A percentile compares a stretch with the other conserved stretches of the same genome.
These are phyloP conservation scores for Cyberlindnera maritima DNA, from an alignment of 805 yeast genomes.

Conservation along the genomic window DNA sequence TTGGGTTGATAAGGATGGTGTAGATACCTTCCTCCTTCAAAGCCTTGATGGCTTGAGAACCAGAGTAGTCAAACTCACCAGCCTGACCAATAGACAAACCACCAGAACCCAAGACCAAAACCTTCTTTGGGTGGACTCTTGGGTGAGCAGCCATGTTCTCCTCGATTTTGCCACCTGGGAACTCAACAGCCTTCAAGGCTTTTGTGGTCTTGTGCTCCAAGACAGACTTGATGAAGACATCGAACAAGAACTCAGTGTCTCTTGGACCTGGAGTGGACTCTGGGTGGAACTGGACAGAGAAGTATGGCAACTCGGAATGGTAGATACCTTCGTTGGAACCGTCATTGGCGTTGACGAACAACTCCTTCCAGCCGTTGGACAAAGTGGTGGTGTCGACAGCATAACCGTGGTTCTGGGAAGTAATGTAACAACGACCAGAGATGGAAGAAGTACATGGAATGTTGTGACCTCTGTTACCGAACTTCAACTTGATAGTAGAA, in stretches of 20 bases:
- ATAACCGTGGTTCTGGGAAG: conserved; percentile 98
- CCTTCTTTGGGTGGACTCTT: conserved; percentile 82
- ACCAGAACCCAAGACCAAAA: conserved; percentile 93
- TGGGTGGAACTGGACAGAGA: conserved; percentile 99
- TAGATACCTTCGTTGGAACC: conserved; percentile 98
- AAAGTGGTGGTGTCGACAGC: conserved; percentile 88
- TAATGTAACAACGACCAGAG: conserved; percentile 95
- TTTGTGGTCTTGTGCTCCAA: conserved; percentile 53
- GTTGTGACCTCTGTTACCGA: conserved; percentile 99
- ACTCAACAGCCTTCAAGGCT: conserved; percentile 65
- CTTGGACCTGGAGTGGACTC: conserved; percentile 99
- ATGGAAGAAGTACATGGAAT: conserved; percentile 89
- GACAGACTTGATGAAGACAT: conserved; percentile 84
- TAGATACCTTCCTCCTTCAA: conserved; percentile 96
- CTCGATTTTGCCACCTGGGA: conserved; percentile 84
- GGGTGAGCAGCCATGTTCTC: conserved; percentile 79
- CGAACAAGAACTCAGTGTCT: conserved; percentile 96
- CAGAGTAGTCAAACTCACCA: conserved; percentile 98
- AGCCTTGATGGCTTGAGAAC: conserved; percentile 98
- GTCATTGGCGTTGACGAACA: conserved; percentile 94
- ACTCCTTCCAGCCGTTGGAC: conserved; percentile 82
- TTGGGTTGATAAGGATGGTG: conserved; percentile 94
- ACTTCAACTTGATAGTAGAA: conserved; percentile 83
- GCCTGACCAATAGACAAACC: conserved; percentile 99
- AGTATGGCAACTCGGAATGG: conserved; percentile 81